phyloP scores from a whole-genome alignment of 768 basidiomycete genomes.

The Serendipita vermifera region DNA sequence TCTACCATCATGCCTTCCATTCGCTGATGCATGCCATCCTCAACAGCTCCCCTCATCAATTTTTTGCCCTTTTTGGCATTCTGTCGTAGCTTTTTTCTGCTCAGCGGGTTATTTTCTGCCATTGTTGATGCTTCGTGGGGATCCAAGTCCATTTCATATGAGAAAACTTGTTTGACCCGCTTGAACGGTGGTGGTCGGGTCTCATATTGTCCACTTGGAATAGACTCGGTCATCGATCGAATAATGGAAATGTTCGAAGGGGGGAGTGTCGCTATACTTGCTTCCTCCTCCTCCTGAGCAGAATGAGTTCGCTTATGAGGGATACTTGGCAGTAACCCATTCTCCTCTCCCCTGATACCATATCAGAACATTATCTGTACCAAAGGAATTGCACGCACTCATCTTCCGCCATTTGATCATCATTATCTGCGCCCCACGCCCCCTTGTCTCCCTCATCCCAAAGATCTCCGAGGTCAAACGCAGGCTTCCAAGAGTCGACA shows the following conservation, averaged over 20 bases:
- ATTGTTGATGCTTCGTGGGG: constrained; percentile 34
- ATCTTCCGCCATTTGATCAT: constrained; percentile 30
- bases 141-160: constrained; percentile 40
- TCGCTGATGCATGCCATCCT: no score
- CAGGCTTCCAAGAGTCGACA: constrained; percentile 50
- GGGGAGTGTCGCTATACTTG: constrained; percentile 17
- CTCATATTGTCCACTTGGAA: constrained; percentile 9
- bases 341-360: background rate
- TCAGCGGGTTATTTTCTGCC: constrained; percentile 46
- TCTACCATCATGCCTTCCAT: no score
- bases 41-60: no score
- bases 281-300: constrained; percentile 9
- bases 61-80: constrained; percentile 52
- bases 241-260: background rate
- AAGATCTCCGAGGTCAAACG: constrained; percentile 70
- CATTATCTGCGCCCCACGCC: constrained; percentile 44
- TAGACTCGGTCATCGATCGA: background rate
- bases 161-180: constrained; percentile 41
- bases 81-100: constrained; percentile 44
- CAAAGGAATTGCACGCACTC: constrained; percentile 21
- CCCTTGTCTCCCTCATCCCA: constrained; percentile 71
- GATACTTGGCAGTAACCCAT: constrained; percentile 4
- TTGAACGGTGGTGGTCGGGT: constrained; percentile 23
- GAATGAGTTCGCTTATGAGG: constrained; percentile 6
- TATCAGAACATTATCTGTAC: background rate